These are phyloP conservation scores for Boletus vinaceobasis DNA, from an alignment of 768 basidiomycete species.

Conservation along the genomic window DNA sequence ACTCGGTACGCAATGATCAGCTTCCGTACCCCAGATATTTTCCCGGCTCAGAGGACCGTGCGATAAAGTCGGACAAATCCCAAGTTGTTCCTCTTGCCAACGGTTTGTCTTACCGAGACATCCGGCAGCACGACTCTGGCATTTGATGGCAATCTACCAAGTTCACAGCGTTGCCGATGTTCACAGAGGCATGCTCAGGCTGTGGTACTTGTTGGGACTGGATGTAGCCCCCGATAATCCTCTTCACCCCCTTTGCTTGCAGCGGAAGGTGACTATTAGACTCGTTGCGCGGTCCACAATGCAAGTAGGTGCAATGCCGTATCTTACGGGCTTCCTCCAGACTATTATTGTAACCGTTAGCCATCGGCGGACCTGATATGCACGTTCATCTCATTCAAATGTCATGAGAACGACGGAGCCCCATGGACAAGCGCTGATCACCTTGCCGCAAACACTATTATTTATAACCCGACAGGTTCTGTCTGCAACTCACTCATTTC, in stretches of 20 bases:
- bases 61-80: too few relatives aligned
- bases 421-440: not conserved
- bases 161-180: not conserved
- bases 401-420: not conserved
- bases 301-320: not conserved
- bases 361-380: not conserved
- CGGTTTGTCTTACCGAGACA: not conserved
- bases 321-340: not conserved
- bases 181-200: too few relatives aligned
- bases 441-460: not conserved
- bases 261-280: too few relatives aligned
- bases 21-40: too few relatives aligned
- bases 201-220: not conserved
- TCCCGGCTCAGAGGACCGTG: too few relatives aligned
- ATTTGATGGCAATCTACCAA: not conserved
- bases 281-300: not conserved
- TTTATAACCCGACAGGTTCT: not conserved
- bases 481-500: too few relatives aligned
- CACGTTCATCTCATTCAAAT: not conserved
- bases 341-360: not conserved
- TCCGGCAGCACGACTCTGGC: not conserved
- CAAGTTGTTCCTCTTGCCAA: too few relatives aligned
- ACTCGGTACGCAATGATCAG: too few relatives aligned
- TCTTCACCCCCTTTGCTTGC: not conserved
- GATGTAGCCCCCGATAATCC: not conserved